phyloP scores from a whole-genome alignment of 805 yeast genomes.

The Metschnikowia continentalis region DNA sequence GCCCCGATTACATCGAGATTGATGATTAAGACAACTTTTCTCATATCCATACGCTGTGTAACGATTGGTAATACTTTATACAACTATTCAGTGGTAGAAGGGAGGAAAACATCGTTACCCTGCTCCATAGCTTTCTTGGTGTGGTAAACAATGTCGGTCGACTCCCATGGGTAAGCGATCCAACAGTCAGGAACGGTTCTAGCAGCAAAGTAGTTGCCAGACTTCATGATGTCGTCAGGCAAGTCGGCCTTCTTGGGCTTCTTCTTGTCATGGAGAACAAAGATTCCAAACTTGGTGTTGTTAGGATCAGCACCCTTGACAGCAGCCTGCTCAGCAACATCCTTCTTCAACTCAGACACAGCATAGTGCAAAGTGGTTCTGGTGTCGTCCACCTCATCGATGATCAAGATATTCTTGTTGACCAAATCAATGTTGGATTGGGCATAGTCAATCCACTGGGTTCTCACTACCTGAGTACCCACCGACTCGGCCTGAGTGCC shows the following conservation, averaged over 20 bases:
- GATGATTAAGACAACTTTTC: constrained; percentile 34
- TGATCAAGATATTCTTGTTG: constrained; percentile 77
- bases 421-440: constrained; percentile 53
- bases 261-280: constrained; percentile 79
- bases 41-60: not conserved
- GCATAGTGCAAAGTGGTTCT: constrained; percentile 89
- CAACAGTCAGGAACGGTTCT: constrained; percentile 71
- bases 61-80: not conserved
- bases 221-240: constrained; percentile 56
- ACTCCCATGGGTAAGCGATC: constrained; percentile 93
- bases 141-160: constrained; percentile 74
- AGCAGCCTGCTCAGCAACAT: constrained; percentile 55
- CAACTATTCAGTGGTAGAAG: constrained; percentile 23
- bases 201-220: constrained; percentile 69
- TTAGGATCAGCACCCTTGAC: constrained; percentile 56
- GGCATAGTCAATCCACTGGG: constrained; percentile 88
- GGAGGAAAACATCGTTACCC: constrained; percentile 59
- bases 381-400: constrained; percentile 90
- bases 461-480: constrained; percentile 60
- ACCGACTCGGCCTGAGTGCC: constrained; percentile 30
- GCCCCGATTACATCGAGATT: constrained; percentile 79
- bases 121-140: constrained; percentile 61
- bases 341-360: constrained; percentile 65
- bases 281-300: constrained; percentile 64
- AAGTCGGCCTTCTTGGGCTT: constrained; percentile 77